Conservation (phyloP, 768 basidiomycete species). For the Roridomyces roridus region DNA sequence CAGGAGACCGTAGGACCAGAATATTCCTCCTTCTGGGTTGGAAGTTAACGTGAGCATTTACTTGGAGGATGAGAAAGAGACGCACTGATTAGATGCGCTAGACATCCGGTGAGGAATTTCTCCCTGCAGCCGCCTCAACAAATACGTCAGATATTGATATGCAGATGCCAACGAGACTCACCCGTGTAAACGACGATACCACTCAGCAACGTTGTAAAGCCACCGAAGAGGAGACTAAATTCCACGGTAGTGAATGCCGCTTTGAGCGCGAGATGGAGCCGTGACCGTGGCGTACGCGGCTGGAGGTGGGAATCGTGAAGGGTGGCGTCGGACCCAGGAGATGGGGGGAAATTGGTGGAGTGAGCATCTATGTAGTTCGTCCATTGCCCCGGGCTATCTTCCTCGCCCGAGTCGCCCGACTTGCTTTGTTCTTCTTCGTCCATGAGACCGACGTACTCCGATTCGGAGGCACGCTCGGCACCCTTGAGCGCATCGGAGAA, state of each 20-base stretch:
- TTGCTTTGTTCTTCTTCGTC: too few relatives aligned
- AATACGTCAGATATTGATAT: background rate
- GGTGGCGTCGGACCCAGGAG: slow-evolving; percentile 64
- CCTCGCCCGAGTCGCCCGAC: slow-evolving; percentile 60
- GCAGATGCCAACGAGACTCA: slow-evolving; percentile 25
- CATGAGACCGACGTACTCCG: slow-evolving; percentile 68
- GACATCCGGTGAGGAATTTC: slow-evolving; percentile 79
- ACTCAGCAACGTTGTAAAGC: slow-evolving; percentile 64
- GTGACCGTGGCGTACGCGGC: slow-evolving; percentile 29
- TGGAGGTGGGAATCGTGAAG: slow-evolving; percentile 49
- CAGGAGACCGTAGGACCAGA: slow-evolving; percentile 89
- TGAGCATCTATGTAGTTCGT: too few relatives aligned
- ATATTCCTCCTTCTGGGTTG: slow-evolving; percentile 81
- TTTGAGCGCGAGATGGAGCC: slow-evolving; percentile 51
- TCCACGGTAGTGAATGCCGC: slow-evolving; percentile 61
- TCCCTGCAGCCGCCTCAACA: slow-evolving; percentile 73
- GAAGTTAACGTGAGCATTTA: slow-evolving; percentile 1
- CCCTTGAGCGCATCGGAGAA: slow-evolving; percentile 66
- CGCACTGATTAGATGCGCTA: slow-evolving; percentile 90
- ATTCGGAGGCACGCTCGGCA: too few relatives aligned
- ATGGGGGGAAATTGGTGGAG: too few relatives aligned
- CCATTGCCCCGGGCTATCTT: slow-evolving; percentile 50
- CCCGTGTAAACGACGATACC: slow-evolving; percentile 86
- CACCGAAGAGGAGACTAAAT: slow-evolving; percentile 72
- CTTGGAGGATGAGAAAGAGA: slow-evolving; percentile 20